phyloP scores from a whole-genome alignment of 2,329 filamentous ascomycete genomes.

The Epicoccum nigrum region DNA sequence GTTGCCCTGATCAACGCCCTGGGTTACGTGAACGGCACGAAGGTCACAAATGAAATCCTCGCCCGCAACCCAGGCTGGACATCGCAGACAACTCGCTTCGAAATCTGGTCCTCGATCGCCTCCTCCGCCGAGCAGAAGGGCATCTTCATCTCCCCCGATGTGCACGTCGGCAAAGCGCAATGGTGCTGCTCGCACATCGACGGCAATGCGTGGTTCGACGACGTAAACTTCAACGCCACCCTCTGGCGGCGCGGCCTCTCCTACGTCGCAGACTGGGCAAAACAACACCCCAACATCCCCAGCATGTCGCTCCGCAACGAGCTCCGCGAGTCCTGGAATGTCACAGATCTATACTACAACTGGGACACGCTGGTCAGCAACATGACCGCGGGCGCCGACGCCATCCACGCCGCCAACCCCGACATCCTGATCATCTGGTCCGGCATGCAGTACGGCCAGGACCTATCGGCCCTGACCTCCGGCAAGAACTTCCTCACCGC shows the following conservation, averaged over 20 bases:
- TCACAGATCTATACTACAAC: slow-evolving; percentile 37
- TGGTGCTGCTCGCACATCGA: slow-evolving; percentile 51
- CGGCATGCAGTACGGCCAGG: slow-evolving; percentile 60
- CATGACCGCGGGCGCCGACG: slow-evolving; percentile 55
- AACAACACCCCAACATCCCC: slow-evolving; percentile 57
- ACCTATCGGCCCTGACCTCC: slow-evolving; percentile 53
- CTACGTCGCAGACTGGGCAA: slow-evolving; percentile 60
- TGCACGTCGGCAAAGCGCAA: slow-evolving; percentile 40
- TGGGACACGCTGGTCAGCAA: slow-evolving; percentile 46
- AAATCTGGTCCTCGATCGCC: slow-evolving; percentile 44
- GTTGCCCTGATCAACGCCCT: slow-evolving; percentile 49
- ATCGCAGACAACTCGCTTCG: slow-evolving; percentile 48
- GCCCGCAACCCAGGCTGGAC: slow-evolving; percentile 47
- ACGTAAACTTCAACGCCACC: slow-evolving; percentile 60
- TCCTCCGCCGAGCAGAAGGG: slow-evolving; percentile 36
- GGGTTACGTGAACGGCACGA: slow-evolving; percentile 46
- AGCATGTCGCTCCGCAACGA: slow-evolving; percentile 66
- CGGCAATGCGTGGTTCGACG: slow-evolving; percentile 65
- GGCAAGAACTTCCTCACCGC: slow-evolving; percentile 47
- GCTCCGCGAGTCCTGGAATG: slow-evolving; percentile 50
- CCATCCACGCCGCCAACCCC: slow-evolving; percentile 60
- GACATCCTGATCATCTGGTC: slow-evolving; percentile 62
- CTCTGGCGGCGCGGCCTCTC: slow-evolving; percentile 61
- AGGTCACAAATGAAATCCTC: slow-evolving; percentile 47
- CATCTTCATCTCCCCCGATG: slow-evolving; percentile 41